These are phyloP conservation scores for Neonectria magnoliae DNA, from an alignment of 2,329 filamentous ascomycete species.

Conservation along the genomic window DNA sequence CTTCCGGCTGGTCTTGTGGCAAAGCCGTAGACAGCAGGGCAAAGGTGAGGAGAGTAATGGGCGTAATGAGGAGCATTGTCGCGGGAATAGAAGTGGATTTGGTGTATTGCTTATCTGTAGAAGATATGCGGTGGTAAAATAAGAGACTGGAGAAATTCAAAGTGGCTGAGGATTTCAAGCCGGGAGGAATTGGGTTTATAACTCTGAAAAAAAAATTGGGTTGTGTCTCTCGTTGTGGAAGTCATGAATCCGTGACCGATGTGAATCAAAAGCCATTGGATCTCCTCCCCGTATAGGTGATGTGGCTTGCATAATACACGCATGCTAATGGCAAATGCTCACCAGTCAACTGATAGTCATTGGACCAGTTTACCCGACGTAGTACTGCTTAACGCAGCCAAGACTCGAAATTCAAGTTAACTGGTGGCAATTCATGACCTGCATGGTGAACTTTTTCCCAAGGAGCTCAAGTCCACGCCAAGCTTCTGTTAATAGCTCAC, in stretches of 20 bases:
- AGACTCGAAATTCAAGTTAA: too few species aligned
- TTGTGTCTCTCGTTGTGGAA: too few species aligned
- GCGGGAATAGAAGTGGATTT: not conserved
- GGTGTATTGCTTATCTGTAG: not conserved
- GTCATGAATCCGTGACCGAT: too few species aligned
- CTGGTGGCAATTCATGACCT: too few species aligned
- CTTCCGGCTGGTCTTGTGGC: not conserved
- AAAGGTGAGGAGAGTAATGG: not conserved
- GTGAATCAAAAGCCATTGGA: too few species aligned
- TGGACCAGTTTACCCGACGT: too few species aligned
- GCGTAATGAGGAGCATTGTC: not conserved
- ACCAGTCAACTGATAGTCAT: too few species aligned
- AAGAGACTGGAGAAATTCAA: not conserved
- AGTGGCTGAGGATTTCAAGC: not conserved
- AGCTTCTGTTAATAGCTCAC: not conserved
- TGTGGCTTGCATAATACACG: too few species aligned
- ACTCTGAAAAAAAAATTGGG: too few species aligned
- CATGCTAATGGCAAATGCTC: too few species aligned
- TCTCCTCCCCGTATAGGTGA: too few species aligned
- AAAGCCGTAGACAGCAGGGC: not conserved
- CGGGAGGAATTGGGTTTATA: not conserved
- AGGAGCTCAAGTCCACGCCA: not conserved
- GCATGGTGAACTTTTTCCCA: not conserved
- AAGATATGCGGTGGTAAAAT: not conserved
- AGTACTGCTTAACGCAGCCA: too few species aligned